Evolutionary conservation across 441 rosid species (phyloP).

Genomic region (Croton setiger): DNA sequence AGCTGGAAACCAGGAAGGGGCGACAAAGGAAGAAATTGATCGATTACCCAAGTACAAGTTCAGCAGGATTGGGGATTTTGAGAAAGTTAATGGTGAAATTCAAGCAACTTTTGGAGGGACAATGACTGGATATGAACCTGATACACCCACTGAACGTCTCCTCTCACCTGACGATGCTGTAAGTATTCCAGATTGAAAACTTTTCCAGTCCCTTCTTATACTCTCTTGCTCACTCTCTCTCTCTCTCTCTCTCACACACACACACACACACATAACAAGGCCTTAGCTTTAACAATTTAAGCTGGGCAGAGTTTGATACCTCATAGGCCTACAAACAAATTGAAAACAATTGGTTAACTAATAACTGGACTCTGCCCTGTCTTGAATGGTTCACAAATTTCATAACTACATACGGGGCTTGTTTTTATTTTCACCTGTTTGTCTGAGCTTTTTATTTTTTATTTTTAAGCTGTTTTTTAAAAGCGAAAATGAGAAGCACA

Average conservation of each 20-base stretch:
- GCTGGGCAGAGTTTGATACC: not conserved
- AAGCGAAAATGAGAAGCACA: no score
- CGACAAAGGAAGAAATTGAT: conserved; percentile 82
- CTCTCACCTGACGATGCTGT: conserved; percentile 79
- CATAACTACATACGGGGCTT: not conserved
- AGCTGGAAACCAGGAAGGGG: conserved; percentile 72
- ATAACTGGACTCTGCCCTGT: no score
- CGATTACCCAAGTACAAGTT: conserved; percentile 69
- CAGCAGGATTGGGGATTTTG: conserved; percentile 33
- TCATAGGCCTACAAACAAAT: not conserved
- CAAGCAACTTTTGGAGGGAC: conserved; percentile 56
- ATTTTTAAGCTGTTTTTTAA: no score
- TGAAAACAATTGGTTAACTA: not conserved
- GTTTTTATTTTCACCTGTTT: not conserved
- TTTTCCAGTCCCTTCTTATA: not conserved
- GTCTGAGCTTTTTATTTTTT: no score
- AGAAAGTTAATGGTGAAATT: conserved; percentile 37
- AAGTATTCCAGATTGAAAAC: conserved; percentile 22
- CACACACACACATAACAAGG: no score
- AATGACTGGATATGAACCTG: conserved; percentile 67
- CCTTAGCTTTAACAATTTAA: not conserved
- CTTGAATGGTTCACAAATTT: not conserved
- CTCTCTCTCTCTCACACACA: not conserved
- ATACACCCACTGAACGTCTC: conserved; percentile 49
- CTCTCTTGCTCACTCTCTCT: not conserved